Conservation (phyloP, 1,284 basidiomycete species). For the Rhizoctonia solani region DNA sequence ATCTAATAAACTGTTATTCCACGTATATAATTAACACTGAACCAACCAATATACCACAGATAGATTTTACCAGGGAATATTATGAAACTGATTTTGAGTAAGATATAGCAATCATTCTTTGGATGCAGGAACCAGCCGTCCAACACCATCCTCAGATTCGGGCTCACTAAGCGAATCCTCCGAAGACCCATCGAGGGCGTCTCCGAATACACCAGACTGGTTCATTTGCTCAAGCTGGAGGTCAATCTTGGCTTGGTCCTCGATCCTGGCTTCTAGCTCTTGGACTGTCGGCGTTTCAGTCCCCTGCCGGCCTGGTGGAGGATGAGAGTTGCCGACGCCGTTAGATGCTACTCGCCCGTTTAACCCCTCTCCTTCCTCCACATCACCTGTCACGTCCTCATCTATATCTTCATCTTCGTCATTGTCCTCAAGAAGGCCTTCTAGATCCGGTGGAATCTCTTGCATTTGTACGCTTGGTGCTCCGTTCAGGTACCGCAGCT, state of each 20-base stretch:
- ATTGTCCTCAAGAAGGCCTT: conserved; percentile 61
- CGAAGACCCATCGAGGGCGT: neutral
- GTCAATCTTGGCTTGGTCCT: conserved; percentile 11
- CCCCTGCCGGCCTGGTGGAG: neutral
- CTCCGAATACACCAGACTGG: neutral
- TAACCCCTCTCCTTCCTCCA: conserved; percentile 39
- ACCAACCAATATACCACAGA: neutral
- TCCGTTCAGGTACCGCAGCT: conserved; percentile 90
- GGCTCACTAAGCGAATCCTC: conserved; percentile 10
- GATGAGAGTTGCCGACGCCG: conserved; percentile 36
- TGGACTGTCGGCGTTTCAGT: conserved; percentile 22
- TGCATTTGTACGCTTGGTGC: conserved; percentile 97
- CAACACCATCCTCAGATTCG: neutral
- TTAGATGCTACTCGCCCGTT: conserved; percentile 46
- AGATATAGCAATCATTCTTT: neutral
- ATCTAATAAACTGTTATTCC: too few species aligned
- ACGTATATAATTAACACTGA: neutral
- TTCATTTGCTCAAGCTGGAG: conserved; percentile 1
- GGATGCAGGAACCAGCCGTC: neutral
- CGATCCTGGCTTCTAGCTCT: conserved; percentile 11
- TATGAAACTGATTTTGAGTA: neutral
- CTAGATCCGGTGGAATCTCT: conserved; percentile 91
- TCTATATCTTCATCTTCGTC: conserved; percentile 72
- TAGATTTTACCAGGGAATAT: neutral
- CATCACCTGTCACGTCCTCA: conserved; percentile 62